Evolutionary conservation across 768 basidiomycete genomes (phyloP).

Genomic region (Leccinum disarticulatum): DNA sequence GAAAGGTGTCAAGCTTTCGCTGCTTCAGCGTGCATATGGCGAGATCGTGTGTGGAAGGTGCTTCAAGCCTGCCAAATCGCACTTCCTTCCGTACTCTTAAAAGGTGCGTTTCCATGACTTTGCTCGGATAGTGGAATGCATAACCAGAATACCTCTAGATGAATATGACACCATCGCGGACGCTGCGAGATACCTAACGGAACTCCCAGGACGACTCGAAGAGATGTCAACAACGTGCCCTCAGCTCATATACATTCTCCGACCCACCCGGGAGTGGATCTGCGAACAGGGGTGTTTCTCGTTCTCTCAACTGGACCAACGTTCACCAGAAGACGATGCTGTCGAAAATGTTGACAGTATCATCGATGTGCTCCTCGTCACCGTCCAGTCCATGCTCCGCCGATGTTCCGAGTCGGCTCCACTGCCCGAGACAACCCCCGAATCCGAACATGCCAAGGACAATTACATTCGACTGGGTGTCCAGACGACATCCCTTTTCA

Average conservation of each 20-base stretch:
- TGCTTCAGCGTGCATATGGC: slow-evolving; percentile 28
- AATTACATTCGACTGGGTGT: slow-evolving; percentile 54
- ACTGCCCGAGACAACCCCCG: slow-evolving; percentile 9
- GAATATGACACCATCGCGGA: slow-evolving; percentile 35
- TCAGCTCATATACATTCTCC: slow-evolving; percentile 28
- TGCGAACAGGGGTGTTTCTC: slow-evolving; percentile 27
- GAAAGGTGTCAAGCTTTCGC: slow-evolving; percentile 27
- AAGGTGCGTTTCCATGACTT: slow-evolving; percentile 31
- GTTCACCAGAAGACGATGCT: neutral
- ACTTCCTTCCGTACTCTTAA: slow-evolving; percentile 35
- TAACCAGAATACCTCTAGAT: slow-evolving; percentile 26
- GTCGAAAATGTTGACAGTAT: slow-evolving; percentile 37
- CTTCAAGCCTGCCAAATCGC: slow-evolving; percentile 18
- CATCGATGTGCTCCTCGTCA: slow-evolving; percentile 64
- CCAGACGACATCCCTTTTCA: slow-evolving; percentile 44
- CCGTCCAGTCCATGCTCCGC: slow-evolving; percentile 59
- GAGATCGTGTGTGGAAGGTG: slow-evolving; percentile 27
- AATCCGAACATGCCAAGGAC: slow-evolving; percentile 37
- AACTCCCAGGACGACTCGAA: slow-evolving; percentile 26
- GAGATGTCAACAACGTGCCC: slow-evolving; percentile 32
- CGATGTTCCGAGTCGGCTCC: slow-evolving; percentile 32
- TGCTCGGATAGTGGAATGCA: neutral
- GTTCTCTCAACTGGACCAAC: slow-evolving; percentile 8
- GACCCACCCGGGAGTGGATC: slow-evolving; percentile 31
- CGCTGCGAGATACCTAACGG: slow-evolving; percentile 25